Percentiles rank a stretch among this genome's conserved stretches.
Conservation (phyloP, 306 rosid genomes). For the Cucumis melo region DNA sequence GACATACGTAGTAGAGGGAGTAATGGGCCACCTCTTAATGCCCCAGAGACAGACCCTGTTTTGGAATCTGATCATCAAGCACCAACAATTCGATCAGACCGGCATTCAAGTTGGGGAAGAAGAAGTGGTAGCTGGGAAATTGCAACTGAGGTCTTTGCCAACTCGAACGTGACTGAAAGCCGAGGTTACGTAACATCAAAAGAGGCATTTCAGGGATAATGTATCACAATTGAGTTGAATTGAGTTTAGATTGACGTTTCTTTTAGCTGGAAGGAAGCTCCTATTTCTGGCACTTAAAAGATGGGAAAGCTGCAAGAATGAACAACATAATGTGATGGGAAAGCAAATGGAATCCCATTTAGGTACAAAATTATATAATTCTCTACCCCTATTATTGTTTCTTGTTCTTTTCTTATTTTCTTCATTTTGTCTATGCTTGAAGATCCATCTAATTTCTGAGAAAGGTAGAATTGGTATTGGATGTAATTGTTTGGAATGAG, state of each 20-base stretch:
- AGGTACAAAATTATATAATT: conserved; percentile 1
- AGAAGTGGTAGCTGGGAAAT: conserved; percentile 78
- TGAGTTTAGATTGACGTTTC: not conserved
- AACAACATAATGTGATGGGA: not conserved
- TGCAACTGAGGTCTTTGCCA: conserved; percentile 47
- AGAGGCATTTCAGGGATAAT: conserved; percentile 36
- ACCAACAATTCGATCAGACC: conserved; percentile 48
- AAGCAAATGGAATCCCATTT: not conserved
- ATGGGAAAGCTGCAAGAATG: not conserved
- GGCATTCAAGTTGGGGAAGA: conserved; percentile 82
- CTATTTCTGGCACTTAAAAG: not conserved
- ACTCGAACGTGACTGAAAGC: conserved; percentile 53
- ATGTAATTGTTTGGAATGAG: conserved; percentile 41
- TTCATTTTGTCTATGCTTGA: not conserved
- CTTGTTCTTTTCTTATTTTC: too few species aligned
- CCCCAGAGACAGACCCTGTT: conserved; percentile 49
- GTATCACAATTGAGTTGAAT: not conserved
- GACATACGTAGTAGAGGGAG: conserved; percentile 64
- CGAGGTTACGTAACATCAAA: conserved; percentile 42
- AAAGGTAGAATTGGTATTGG: conserved; percentile 3
- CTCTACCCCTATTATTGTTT: not conserved
- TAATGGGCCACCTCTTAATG: conserved; percentile 41
- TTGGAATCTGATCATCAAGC: conserved; percentile 66
- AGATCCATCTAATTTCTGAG: not conserved
- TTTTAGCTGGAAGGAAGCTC: not conserved